Conservation (phyloP, 768 basidiomycete genomes). For the Serendipita sp. region DNA sequence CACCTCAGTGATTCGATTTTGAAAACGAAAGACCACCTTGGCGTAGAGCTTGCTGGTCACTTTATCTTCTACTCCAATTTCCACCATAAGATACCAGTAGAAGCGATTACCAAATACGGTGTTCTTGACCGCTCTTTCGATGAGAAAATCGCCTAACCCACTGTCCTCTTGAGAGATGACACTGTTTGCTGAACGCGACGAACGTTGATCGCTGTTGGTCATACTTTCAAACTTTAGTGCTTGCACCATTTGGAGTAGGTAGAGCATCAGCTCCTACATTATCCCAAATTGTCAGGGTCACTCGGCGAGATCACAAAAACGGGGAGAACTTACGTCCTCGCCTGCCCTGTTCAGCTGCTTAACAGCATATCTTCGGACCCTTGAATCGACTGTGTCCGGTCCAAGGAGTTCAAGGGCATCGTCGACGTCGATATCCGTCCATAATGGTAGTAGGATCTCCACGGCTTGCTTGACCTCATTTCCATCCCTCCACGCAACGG, state of each 20-base stretch:
- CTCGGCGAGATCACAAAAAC: not conserved
- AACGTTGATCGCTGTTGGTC: conserved; percentile 50
- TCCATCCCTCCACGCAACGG: conserved; percentile 92
- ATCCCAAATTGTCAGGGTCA: not conserved
- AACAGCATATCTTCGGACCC: conserved; percentile 89
- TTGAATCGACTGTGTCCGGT: conserved; percentile 73
- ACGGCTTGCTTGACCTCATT: conserved; percentile 97
- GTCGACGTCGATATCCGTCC: conserved; percentile 94
- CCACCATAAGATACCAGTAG: conserved; percentile 97
- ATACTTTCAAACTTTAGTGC: conserved; percentile 90
- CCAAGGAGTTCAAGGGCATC: conserved; percentile 92
- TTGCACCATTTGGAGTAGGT: conserved; percentile 91
- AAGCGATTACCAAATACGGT: conserved; percentile 75
- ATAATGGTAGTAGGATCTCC: conserved; percentile 83
- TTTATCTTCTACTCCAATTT: conserved; percentile 75
- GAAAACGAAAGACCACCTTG: conserved; percentile 76
- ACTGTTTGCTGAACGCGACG: conserved; percentile 51
- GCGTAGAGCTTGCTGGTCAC: conserved; percentile 87
- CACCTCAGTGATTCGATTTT: conserved; percentile 72
- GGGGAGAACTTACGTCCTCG: conserved; percentile 56
- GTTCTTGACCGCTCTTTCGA: conserved; percentile 68
- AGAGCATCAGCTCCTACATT: conserved; percentile 69
- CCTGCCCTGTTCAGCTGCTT: conserved; percentile 79
- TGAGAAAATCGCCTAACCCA: conserved; percentile 83
- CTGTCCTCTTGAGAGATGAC: conserved; percentile 81